Conservation (phyloP, 1,139 yeast genomes). For the Candida pseudoviswanathii region DNA sequence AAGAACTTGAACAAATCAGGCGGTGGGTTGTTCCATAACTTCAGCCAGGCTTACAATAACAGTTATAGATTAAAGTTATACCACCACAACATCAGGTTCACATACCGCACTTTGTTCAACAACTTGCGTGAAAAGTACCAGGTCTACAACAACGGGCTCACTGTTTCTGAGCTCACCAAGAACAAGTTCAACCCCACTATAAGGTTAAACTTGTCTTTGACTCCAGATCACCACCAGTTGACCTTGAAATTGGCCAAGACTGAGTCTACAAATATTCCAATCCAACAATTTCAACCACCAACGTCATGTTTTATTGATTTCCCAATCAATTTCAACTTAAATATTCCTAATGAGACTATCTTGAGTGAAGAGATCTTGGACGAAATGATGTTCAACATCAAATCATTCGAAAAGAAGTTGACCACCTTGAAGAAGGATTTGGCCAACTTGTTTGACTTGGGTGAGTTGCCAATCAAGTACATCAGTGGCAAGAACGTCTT, state of each 20-base stretch:
- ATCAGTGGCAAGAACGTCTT: conserved; percentile 35
- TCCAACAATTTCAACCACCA: conserved; percentile 21
- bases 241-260: conserved; percentile 40
- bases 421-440: conserved; percentile 38
- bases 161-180: background rate
- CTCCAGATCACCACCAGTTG: conserved; percentile 37
- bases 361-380: conserved; percentile 49
- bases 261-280: conserved; percentile 27
- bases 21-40: conserved; percentile 25
- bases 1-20: conserved; percentile 11
- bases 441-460: conserved; percentile 42
- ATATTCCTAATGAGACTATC: conserved; percentile 52
- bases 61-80: conserved; percentile 23
- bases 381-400: conserved; percentile 39
- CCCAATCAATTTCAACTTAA: conserved; percentile 37
- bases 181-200: conserved; percentile 15
- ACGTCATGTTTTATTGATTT: conserved; percentile 58
- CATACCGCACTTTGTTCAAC: conserved; percentile 22
- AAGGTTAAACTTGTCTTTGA: conserved; percentile 32
- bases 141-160: conserved; percentile 10
- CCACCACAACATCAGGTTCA: conserved; percentile 21
- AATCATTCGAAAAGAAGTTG: conserved; percentile 36
- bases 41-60: conserved; percentile 27
- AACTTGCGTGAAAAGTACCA: conserved; percentile 15
- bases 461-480: conserved; percentile 53